phyloP scores from a whole-genome alignment of 2,329 filamentous ascomycete genomes.

The Talaromyces piceae region DNA sequence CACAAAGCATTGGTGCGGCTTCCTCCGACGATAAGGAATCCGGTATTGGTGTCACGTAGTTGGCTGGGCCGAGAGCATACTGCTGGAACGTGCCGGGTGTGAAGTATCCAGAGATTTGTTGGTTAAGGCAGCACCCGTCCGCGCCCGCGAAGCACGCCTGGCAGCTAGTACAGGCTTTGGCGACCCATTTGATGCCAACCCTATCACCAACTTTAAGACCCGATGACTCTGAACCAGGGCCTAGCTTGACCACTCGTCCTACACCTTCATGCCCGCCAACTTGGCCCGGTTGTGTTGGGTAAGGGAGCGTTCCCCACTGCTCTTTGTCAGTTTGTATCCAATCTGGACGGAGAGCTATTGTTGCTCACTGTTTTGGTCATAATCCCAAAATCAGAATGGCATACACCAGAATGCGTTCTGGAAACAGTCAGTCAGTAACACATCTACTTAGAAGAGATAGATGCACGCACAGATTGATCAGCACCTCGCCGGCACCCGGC shows the following conservation, averaged over 20 bases:
- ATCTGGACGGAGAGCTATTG: neutral
- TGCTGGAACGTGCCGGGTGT: constrained; percentile 67
- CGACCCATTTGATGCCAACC: constrained; percentile 64
- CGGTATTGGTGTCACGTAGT: constrained; percentile 64
- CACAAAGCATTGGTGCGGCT: constrained; percentile 62
- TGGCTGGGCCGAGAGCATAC: constrained; percentile 56
- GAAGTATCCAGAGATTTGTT: constrained; percentile 59
- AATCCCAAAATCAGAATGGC: constrained; percentile 55
- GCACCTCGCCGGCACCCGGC: constrained; percentile 55
- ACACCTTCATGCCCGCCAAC: constrained; percentile 65
- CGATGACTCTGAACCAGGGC: constrained; percentile 49
- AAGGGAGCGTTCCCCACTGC: constrained; percentile 52
- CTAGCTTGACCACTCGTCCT: constrained; percentile 58
- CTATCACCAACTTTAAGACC: constrained; percentile 58
- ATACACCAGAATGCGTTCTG: constrained; percentile 57
- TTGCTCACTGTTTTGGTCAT: constrained; percentile 40
- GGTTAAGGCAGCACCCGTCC: constrained; percentile 50
- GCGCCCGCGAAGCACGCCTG: constrained; percentile 48
- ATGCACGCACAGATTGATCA: constrained; percentile 52
- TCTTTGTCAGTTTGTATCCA: constrained; percentile 2
- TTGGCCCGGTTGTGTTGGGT: constrained; percentile 53
- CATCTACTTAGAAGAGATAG: neutral
- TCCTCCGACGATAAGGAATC: constrained; percentile 51
- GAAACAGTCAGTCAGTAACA: neutral
- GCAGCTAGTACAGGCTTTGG: constrained; percentile 49